These are phyloP conservation scores for Magnusiomyces ingens DNA, from an alignment of 1,139 yeast genomes.

Conservation along the genomic window DNA sequence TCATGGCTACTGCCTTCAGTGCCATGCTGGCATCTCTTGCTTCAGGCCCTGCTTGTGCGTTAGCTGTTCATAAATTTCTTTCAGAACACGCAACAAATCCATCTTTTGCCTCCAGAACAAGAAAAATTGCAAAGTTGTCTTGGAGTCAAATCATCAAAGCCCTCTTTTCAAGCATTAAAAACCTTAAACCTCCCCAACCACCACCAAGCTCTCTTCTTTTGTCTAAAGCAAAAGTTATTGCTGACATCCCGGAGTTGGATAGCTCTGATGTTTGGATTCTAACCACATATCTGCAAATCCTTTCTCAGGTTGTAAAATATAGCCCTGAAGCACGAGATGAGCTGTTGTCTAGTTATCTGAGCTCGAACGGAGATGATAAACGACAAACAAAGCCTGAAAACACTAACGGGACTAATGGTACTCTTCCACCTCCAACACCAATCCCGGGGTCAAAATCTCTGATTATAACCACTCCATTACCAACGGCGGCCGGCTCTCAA, in stretches of 20 bases:
- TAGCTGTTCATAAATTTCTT: conserved; percentile 39
- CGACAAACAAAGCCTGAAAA: too few relatives aligned
- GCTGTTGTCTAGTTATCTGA: conserved; percentile 28
- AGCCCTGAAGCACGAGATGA: conserved; percentile 36
- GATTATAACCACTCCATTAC: too few relatives aligned
- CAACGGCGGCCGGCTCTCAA: too few relatives aligned
- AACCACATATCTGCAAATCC: conserved; percentile 59
- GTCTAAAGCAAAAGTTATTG: conserved; percentile 20
- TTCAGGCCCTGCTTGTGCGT: conserved; percentile 50
- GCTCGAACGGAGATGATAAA: too few relatives aligned
- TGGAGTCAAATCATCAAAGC: conserved; percentile 56
- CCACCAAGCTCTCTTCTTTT: conserved; percentile 14
- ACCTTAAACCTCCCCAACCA: conserved; percentile 33
- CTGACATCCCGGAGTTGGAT: conserved; percentile 48
- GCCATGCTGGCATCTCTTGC: conserved; percentile 71
- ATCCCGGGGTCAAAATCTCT: too few relatives aligned
- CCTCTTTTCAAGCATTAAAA: conserved; percentile 48
- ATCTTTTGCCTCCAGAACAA: conserved; percentile 8
- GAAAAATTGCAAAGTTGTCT: conserved; percentile 26
- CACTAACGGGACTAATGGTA: too few relatives aligned
- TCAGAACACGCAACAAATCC: conserved; percentile 6
- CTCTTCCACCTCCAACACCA: too few relatives aligned
- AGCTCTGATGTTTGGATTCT: conserved; percentile 77
- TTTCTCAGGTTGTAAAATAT: conserved; percentile 46
- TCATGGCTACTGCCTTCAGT: conserved; percentile 78